Evolutionary conservation across 2,329 filamentous ascomycete species (phyloP).

Genomic region (Neophaeococcomyces aloes): DNA sequence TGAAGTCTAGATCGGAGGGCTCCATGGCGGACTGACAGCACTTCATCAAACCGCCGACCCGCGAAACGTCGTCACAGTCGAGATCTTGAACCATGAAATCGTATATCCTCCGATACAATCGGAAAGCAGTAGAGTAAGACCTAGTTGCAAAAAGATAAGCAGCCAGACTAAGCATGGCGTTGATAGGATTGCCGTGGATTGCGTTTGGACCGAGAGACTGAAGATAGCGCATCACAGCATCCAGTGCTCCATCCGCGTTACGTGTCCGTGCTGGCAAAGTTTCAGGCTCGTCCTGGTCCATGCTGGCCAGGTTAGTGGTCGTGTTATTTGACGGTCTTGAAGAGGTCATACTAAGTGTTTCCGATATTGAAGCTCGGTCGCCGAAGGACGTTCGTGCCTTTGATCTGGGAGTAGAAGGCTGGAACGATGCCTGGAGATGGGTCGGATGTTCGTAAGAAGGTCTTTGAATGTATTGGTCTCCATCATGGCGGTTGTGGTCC

Average conservation of each 20-base stretch:
- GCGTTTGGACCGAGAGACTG: constrained; percentile 3
- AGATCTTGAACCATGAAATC: constrained; percentile 6
- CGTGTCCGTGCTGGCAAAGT: constrained; percentile 5
- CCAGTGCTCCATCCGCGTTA: constrained; percentile 6
- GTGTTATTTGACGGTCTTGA: background rate
- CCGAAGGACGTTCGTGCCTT: background rate
- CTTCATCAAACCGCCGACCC: constrained; percentile 4
- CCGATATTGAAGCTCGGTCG: constrained; percentile 3
- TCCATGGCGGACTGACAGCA: constrained; percentile 6
- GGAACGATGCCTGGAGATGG: background rate
- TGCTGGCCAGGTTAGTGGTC: background rate
- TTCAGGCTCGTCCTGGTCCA: constrained; percentile 7
- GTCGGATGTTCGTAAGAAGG: background rate
- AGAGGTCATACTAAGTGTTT: constrained; percentile 6
- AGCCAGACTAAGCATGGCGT: constrained; percentile 4
- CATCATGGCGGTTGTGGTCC: background rate
- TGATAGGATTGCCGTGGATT: background rate
- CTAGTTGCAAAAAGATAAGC: constrained; percentile 7
- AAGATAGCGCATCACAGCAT: constrained; percentile 4
- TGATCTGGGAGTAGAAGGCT: background rate
- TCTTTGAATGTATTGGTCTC: background rate
- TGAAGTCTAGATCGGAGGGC: constrained; percentile 4
- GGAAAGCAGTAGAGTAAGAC: constrained; percentile 1
- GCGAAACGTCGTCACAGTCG: constrained; percentile 5
- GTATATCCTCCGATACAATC: constrained; percentile 6